These are phyloP conservation scores for Tetracladium marchalianum DNA, from an alignment of 495 filamentous ascomycete species.

Conservation along the genomic window DNA sequence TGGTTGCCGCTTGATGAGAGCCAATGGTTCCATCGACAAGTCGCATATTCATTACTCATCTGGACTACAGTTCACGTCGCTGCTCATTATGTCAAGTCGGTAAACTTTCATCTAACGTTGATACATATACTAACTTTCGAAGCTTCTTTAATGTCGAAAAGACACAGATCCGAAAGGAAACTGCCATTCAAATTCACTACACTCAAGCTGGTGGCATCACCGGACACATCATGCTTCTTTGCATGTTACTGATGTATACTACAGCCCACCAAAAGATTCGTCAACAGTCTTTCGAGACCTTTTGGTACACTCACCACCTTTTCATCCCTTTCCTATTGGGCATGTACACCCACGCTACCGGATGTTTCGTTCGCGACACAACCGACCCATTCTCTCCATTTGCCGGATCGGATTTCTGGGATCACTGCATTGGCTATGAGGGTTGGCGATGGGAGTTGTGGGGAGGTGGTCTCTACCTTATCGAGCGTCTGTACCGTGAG, in stretches of 20 bases:
- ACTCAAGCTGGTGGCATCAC: slow-evolving; percentile 83
- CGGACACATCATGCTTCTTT: slow-evolving; percentile 94
- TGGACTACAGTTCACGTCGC: slow-evolving; percentile 70
- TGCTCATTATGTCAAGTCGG: slow-evolving; percentile 93
- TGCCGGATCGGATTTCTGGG: slow-evolving; percentile 71
- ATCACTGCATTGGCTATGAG: slow-evolving; percentile 89
- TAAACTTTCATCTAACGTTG: slow-evolving; percentile 9
- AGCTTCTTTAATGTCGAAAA: slow-evolving; percentile 96
- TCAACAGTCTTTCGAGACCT: slow-evolving; percentile 94
- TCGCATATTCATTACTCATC: slow-evolving; percentile 79
- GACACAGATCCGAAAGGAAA: slow-evolving; percentile 66
- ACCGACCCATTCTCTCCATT: slow-evolving; percentile 68
- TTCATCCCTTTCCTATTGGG: slow-evolving; percentile 92
- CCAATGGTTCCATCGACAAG: slow-evolving; percentile 93
- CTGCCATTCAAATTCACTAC: slow-evolving; percentile 91
- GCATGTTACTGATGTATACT: slow-evolving; percentile 98
- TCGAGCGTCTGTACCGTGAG: slow-evolving; percentile 87
- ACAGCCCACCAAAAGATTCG: slow-evolving; percentile 89
- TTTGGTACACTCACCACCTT: slow-evolving; percentile 98
- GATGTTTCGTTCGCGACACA: slow-evolving; percentile 88
- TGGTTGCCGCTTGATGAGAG: slow-evolving; percentile 91
- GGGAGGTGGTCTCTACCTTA: slow-evolving; percentile 75
- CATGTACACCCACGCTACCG: slow-evolving; percentile 91
- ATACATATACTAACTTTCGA: slow-evolving; percentile 20
- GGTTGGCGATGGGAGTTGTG: slow-evolving; percentile 96